Evolutionary conservation across 305 asterid genomes (phyloP).

Genomic region (Euphrasia arctica): DNA sequence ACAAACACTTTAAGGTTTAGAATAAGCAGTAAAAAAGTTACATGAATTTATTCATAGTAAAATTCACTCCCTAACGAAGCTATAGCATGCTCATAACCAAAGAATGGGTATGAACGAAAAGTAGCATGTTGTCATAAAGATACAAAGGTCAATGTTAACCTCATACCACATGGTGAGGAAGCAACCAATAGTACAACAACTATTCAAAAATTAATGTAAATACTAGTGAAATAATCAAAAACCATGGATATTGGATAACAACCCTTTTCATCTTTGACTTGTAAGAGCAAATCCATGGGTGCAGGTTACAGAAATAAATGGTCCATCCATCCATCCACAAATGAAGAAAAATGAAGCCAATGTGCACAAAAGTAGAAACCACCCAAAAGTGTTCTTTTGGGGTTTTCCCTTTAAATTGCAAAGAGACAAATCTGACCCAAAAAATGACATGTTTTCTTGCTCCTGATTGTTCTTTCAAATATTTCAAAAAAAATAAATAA

Average conservation of each 20-base stretch:
- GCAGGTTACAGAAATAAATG: not conserved
- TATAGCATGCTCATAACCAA: conserved; percentile 6
- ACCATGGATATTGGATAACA: not conserved
- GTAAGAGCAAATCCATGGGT: conserved; percentile 3
- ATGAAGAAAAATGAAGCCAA: conserved; percentile 1
- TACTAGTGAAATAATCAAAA: not conserved
- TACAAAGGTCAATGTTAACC: not conserved
- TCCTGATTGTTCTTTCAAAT: not conserved
- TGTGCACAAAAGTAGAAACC: conserved; percentile 11
- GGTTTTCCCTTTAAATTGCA: conserved; percentile 2
- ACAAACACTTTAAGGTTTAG: conserved; percentile 3
- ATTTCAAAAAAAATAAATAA: not conserved
- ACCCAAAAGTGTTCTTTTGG: not conserved
- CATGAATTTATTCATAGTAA: too few relatives aligned
- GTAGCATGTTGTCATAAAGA: not conserved
- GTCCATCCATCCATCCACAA: not conserved
- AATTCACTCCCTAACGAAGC: not conserved
- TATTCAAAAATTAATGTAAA: not conserved
- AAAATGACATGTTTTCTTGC: not conserved
- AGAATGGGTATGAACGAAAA: not conserved
- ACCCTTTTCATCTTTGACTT: not conserved
- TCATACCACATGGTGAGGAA: not conserved
- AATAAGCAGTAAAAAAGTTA: not conserved
- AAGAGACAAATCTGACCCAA: not conserved
- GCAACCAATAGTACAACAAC: not conserved